phyloP scores from a whole-genome alignment of 1,284 basidiomycete genomes.

The Naganishia albida region DNA sequence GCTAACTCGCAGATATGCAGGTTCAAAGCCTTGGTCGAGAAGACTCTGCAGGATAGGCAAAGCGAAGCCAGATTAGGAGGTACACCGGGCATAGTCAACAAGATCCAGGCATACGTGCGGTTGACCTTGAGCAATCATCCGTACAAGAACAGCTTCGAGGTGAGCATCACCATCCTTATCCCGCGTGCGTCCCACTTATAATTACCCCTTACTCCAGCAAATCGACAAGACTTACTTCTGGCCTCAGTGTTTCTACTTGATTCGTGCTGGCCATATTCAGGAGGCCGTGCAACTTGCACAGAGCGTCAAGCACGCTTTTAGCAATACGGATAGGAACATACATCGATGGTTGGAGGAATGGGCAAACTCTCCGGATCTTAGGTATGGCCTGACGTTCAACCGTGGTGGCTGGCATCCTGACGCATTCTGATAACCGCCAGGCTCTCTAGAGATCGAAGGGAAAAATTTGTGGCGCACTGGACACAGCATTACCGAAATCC shows the following conservation, averaged over 20 bases:
- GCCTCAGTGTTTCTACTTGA: constrained; percentile 87
- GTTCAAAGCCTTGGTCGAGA: constrained; percentile 26
- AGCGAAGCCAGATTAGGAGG: constrained; percentile 66
- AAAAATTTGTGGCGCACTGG: constrained; percentile 65
- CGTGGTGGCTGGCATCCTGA: not conserved
- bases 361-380: constrained; percentile 77
- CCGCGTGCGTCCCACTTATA: not conserved
- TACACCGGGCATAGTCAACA: constrained; percentile 85
- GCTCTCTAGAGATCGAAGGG: constrained; percentile 74
- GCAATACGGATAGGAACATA: constrained; percentile 80
- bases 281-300: constrained; percentile 79
- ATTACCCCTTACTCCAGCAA: constrained; percentile 57
- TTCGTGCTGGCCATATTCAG: constrained; percentile 77
- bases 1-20: not conserved
- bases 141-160: constrained; percentile 84
- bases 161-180: constrained; percentile 47
- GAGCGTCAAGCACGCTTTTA: constrained; percentile 71
- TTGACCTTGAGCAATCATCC: constrained; percentile 75
- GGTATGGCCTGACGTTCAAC: constrained; percentile 56
- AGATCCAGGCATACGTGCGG: constrained; percentile 79
- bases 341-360: constrained; percentile 80
- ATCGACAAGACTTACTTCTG: constrained; percentile 84
- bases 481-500: constrained; percentile 61
- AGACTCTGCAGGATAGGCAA: constrained; percentile 28
- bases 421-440: constrained; percentile 52